A percentile compares a stretch with the other conserved stretches of the same genome.
Evolutionary conservation across 805 yeast species (phyloP).

Genomic region (Wickerhamiella occidentalis): DNA sequence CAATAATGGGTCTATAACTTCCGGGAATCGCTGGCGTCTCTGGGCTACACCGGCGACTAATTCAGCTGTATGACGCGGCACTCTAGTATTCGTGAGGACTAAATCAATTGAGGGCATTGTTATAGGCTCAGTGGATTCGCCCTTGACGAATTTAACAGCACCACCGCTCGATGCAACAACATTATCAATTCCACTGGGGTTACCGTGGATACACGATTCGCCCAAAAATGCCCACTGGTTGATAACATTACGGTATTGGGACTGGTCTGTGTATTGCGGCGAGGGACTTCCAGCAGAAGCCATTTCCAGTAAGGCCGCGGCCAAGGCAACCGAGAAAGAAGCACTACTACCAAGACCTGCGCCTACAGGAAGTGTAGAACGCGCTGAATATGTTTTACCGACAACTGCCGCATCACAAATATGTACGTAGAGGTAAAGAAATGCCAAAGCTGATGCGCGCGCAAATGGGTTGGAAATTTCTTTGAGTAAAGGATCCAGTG

Average conservation of each 20-base stretch:
- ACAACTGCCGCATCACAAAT: conserved; percentile 38
- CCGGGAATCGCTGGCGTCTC: conserved; percentile 42
- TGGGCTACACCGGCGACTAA: conserved; percentile 67
- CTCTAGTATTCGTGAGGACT: conserved; percentile 68
- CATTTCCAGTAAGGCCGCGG: conserved; percentile 49
- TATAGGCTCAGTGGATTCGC: conserved; percentile 47
- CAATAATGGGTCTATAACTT: conserved; percentile 44
- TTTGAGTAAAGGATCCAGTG: conserved; percentile 18
- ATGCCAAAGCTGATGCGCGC: conserved; percentile 68
- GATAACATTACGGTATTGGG: conserved; percentile 34
- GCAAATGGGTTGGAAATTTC: conserved; percentile 37
- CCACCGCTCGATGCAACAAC: conserved; percentile 95
- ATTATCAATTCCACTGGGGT: conserved; percentile 93
- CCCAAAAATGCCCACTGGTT: conserved; percentile 87
- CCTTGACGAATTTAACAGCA: conserved; percentile 77
- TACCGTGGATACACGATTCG: conserved; percentile 91
- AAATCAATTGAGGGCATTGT: conserved; percentile 64
- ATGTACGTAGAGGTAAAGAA: conserved; percentile 61
- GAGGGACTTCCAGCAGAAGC: no score
- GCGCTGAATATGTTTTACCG: conserved; percentile 50
- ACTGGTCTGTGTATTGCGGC: background rate
- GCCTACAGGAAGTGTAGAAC: conserved; percentile 85
- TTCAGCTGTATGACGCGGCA: conserved; percentile 79
- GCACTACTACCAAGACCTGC: conserved; percentile 97
- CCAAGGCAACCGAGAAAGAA: conserved; percentile 69